Base-by-base conservation (phyloP, 177 flowering plant genomes). In the Vitis hybrid region DNA sequence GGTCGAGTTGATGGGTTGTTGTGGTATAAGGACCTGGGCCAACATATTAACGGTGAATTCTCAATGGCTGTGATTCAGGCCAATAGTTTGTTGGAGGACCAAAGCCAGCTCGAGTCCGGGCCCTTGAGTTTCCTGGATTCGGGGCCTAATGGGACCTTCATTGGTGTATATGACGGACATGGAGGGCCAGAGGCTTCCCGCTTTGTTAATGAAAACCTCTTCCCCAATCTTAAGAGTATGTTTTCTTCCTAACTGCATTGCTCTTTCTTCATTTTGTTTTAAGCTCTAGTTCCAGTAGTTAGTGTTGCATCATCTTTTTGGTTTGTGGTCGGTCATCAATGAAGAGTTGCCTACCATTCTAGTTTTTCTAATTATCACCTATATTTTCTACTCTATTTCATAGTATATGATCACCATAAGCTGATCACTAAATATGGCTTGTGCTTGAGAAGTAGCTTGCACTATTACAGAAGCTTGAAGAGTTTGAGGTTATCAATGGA, bases 91-190 rank as follows among this genome's bases (percentile, higher is more conserved):
- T 6, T 85, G 69, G 89, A 85, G 71, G 91, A 89, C 78, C 88
- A 83, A 56, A 72, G 85, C 78, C 90, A 84, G 56, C 68, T 88
- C 21, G 92, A 87, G 77, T 88, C 90, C 1, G 91, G 91, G 11
- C 81, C 79, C 0, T 70, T 88, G 79, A 81, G 85, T 67, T 74
- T 68, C 0, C 66, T 32, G 12, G 52, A 51, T 56, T 75, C 81
- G 0, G 87, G 87, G 9, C 85, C 86, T 61, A 66, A 6, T 10
- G 93, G 91, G 64, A 87, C 93, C 1, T 87, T 85, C n/a, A 62
- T 89, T 19, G 93, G 93, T 2, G 80, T 89, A 2, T 88, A 86
- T 68, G 91, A 88, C 69, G 91, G 91, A 8, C 91, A 88, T 76
- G 91, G 85, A 56, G 91, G 89, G 18, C 79, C 86, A 1, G 87